These are phyloP conservation scores for Exophiala bonariae DNA, from an alignment of 2,329 filamentous ascomycete species.

Conservation along the genomic window DNA sequence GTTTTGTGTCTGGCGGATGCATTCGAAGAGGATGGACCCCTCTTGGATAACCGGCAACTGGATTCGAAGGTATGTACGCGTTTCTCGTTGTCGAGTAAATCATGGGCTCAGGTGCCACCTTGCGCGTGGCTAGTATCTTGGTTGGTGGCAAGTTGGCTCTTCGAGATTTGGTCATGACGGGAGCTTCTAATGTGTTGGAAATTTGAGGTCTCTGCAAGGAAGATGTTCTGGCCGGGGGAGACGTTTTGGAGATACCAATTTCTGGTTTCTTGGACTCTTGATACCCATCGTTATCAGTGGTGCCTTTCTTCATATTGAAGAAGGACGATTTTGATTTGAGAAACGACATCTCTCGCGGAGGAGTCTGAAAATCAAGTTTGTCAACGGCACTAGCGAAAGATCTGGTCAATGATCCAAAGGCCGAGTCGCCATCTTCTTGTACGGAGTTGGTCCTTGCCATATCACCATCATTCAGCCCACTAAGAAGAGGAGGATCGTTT, in stretches of 20 bases:
- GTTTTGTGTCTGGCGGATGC: constrained; percentile 16
- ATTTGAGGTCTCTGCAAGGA: neutral
- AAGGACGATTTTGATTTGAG: constrained; percentile 18
- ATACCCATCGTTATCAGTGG: neutral
- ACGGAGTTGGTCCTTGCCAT: neutral
- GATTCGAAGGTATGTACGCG: constrained; percentile 14
- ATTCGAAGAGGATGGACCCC: constrained; percentile 24
- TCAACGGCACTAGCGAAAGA: constrained; percentile 27
- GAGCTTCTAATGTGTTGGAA: neutral
- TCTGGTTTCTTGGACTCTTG: neutral
- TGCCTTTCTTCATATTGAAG: constrained; percentile 14
- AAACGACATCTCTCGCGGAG: constrained; percentile 14
- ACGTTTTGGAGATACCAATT: constrained; percentile 1
- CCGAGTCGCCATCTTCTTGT: constrained; percentile 18
- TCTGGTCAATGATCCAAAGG: constrained; percentile 23
- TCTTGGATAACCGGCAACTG: constrained; percentile 7
- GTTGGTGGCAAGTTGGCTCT: neutral
- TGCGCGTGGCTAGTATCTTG: neutral
- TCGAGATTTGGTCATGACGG: neutral
- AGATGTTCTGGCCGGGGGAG: constrained; percentile 3
- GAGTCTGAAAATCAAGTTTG: constrained; percentile 23
- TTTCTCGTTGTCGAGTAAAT: constrained; percentile 19
- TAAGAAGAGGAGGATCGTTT: constrained; percentile 18
- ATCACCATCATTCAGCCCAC: constrained; percentile 13
- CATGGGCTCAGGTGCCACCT: constrained; percentile 7